Evolutionary conservation across 305 asterid species (phyloP), one percentile per base, ranked within the genome.

Genomic region (Fraxinus latifolia): DNA sequence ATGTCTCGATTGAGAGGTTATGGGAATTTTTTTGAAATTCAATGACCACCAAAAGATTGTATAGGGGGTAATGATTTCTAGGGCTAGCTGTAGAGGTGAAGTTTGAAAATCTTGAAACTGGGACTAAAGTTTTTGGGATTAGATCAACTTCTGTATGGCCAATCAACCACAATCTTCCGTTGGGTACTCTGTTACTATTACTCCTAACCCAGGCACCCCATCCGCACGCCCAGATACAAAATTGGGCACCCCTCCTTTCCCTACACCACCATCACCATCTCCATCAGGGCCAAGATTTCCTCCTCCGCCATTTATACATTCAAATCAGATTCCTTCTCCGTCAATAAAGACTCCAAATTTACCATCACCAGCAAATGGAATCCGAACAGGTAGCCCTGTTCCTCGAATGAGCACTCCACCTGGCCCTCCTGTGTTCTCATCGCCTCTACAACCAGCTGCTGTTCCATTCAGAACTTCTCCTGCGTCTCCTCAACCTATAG

Each of bases 391-490:
- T 6, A 92, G 89, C 78, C 92, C 94, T 29, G 83, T 84, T 82
- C 95, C 97, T 75, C 96, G 85, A 60, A 81, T 93, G 87, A 94
- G 97, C 91, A 95, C 97, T 60, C 99, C 99, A 32, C 98, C 97
- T 42, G 98, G 98, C 14, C 99, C 99, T 80, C 99, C 99, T 12
- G 89, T 94, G 14, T 95, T 95, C 82, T 94, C 98, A 5, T 93
- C 98, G 0, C 99, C 98, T 0, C 96, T 94, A 21, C 94, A 93
- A 87, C 99, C 98, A 44, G 97, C 98, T 83, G 97, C 98, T 5
- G 98, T 94, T 50, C 99, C 99, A 17, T 94, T 94, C 83, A 90
- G 98, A 79, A 93, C 98, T 79, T 95, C 99, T 81, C 98, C 99
- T 34, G 93, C 94, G 33, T 89, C 95, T 82, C 98, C 99, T 80